Evolutionary conservation across 1,284 basidiomycete species (phyloP).

Genomic region (Cryptococcus jaspeensis): DNA sequence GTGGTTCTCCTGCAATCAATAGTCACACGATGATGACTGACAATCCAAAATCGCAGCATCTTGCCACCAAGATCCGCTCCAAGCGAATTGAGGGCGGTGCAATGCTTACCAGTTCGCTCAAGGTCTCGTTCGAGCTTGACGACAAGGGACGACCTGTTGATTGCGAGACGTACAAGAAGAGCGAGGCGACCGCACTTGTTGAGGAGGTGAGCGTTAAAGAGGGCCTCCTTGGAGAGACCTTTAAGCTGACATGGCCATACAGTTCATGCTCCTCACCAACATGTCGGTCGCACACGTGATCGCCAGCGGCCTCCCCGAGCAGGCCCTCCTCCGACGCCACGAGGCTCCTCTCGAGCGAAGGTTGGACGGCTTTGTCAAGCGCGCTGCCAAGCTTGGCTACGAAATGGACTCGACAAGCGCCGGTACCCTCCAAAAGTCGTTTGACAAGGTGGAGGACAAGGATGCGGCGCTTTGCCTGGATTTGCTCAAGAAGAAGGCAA

Average conservation of each 20-base stretch:
- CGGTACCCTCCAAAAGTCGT: conserved; percentile 78
- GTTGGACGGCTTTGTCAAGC: conserved; percentile 73
- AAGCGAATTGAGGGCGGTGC: conserved; percentile 80
- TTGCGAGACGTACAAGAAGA: conserved; percentile 64
- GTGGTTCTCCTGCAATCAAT: not conserved
- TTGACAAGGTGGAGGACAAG: conserved; percentile 69
- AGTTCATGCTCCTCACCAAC: conserved; percentile 95
- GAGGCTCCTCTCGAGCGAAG: conserved; percentile 89
- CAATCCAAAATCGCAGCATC: conserved; percentile 34
- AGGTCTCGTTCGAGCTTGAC: conserved; percentile 77
- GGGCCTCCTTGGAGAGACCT: not conserved
- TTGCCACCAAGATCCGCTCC: conserved; percentile 72
- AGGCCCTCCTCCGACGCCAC: conserved; percentile 89
- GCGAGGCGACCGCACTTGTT: conserved; percentile 75
- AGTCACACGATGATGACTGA: not conserved
- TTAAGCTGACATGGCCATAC: conserved; percentile 9
- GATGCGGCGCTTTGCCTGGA: conserved; percentile 72
- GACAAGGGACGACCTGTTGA: conserved; percentile 79
- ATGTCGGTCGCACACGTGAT: conserved; percentile 87
- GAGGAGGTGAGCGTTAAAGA: conserved; percentile 68
- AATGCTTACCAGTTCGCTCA: conserved; percentile 69
- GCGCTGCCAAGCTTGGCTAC: conserved; percentile 79
- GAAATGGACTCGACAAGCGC: conserved; percentile 76
- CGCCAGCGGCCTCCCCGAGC: conserved; percentile 89
- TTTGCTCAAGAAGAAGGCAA: conserved; percentile 81